Evolutionary conservation across 306 rosid genomes (phyloP).

Genomic region (Pyrus betulifolia): DNA sequence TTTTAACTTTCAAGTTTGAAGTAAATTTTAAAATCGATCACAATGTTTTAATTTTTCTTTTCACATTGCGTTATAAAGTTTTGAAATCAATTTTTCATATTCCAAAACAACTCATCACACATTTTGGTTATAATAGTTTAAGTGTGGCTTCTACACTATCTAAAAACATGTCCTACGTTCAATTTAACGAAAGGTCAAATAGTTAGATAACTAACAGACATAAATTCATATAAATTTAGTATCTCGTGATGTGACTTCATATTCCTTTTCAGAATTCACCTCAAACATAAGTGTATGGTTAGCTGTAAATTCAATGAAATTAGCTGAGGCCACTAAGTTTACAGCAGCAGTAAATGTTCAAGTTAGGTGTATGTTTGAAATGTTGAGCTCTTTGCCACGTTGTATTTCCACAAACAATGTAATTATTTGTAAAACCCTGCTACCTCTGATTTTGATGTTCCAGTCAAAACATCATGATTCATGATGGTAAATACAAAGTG

Average conservation of each 20-base stretch:
- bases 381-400: conserved; percentile 21
- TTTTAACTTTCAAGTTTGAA: too few species aligned
- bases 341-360: background rate
- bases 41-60: too few species aligned
- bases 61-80: too few species aligned
- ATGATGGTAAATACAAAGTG: conserved; percentile 4
- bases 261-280: too few species aligned
- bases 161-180: background rate
- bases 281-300: background rate
- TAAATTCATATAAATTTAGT: too few species aligned
- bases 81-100: too few species aligned
- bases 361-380: conserved; percentile 11
- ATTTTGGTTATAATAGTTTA: too few species aligned
- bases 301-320: conserved; percentile 8
- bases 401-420: conserved; percentile 33
- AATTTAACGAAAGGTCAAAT: too few species aligned
- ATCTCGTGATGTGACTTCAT: too few species aligned
- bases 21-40: too few species aligned
- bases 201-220: too few species aligned
- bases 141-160: background rate
- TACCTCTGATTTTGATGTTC: conserved; percentile 15
- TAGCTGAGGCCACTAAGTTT: conserved; percentile 18
- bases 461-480: conserved; percentile 37
- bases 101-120: background rate
- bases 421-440: background rate